These are phyloP conservation scores for Claviceps africana DNA, from an alignment of 2,329 filamentous ascomycete species.

Conservation along the genomic window DNA sequence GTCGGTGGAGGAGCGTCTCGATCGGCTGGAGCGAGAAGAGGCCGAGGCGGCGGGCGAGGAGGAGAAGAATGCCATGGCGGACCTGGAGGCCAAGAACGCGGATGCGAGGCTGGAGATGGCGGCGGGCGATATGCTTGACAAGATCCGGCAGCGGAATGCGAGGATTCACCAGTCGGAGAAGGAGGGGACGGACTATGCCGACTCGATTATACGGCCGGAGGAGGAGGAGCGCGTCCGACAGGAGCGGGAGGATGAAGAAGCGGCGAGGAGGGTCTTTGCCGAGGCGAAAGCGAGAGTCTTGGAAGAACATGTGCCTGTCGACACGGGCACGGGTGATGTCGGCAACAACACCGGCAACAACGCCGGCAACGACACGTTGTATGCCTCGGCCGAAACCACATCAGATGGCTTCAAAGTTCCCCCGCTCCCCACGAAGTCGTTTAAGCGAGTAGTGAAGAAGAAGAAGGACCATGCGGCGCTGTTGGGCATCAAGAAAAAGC, in stretches of 20 bases:
- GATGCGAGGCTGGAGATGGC: constrained; percentile 95
- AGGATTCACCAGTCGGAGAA: constrained; percentile 63
- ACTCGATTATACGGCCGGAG: constrained; percentile 36
- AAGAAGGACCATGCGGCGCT: constrained; percentile 69
- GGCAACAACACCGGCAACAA: neutral
- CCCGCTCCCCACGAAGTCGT: constrained; percentile 36
- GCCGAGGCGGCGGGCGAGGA: constrained; percentile 46
- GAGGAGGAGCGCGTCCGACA: constrained; percentile 49
- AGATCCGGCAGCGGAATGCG: constrained; percentile 85
- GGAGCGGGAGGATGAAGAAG: constrained; percentile 73
- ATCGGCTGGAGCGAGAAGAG: constrained; percentile 68
- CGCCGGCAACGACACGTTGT: neutral
- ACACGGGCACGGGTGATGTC: neutral
- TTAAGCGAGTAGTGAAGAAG: constrained; percentile 66
- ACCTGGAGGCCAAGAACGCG: constrained; percentile 82
- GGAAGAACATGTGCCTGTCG: constrained; percentile 26
- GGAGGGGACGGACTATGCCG: constrained; percentile 48
- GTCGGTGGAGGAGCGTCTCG: constrained; percentile 74
- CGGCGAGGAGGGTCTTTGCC: constrained; percentile 64
- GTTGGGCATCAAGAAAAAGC: constrained; percentile 80
- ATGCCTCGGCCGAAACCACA: constrained; percentile 15
- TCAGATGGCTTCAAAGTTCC: constrained; percentile 8
- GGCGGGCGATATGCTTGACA: constrained; percentile 87
- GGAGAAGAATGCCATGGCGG: constrained; percentile 85
- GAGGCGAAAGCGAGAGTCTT: constrained; percentile 39